Conservation (phyloP, 2,329 filamentous ascomycete genomes). For the Alternaria sp. region DNA sequence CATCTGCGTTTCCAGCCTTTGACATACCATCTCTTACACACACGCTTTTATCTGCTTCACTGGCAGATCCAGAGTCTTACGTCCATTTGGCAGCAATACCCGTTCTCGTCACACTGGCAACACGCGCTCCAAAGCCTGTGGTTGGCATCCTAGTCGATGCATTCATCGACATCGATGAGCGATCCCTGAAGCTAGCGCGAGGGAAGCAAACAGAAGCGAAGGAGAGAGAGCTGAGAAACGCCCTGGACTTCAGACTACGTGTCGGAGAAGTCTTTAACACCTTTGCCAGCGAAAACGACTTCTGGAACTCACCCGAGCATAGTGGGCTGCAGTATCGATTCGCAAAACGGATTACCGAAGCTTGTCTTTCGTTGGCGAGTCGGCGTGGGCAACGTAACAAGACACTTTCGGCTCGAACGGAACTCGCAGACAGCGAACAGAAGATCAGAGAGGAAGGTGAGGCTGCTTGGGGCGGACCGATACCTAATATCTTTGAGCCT, state of each 20-base stretch:
- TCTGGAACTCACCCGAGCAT: constrained; percentile 24
- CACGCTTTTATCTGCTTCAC: constrained; percentile 69
- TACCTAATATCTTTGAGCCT: constrained; percentile 47
- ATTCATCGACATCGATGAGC: constrained; percentile 70
- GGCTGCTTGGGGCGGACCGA: constrained; percentile 64
- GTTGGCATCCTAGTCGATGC: constrained; percentile 70
- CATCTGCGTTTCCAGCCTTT: constrained; percentile 64
- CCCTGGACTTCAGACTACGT: constrained; percentile 70
- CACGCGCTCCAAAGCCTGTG: constrained; percentile 69
- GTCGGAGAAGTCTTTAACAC: constrained; percentile 66
- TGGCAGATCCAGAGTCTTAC: constrained; percentile 74
- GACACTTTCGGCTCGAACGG: constrained; percentile 65
- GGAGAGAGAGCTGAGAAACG: constrained; percentile 40
- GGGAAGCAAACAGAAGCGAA: constrained; percentile 31
- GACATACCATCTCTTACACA: constrained; percentile 72
- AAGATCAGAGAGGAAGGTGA: constrained; percentile 61
- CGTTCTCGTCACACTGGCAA: constrained; percentile 68
- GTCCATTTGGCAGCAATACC: constrained; percentile 74
- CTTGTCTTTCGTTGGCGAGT: constrained; percentile 69
- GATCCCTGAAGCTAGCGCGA: constrained; percentile 32
- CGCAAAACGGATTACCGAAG: constrained; percentile 59
- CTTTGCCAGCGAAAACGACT: constrained; percentile 29
- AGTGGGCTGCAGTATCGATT: constrained; percentile 13
- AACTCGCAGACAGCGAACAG: constrained; percentile 59
- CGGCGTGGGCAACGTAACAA: constrained; percentile 69